A percentile compares a stretch with the other conserved stretches of the same genome.
Evolutionary conservation across 2,329 filamentous ascomycete species (phyloP).

Genomic region (Fusarium equiseti): DNA sequence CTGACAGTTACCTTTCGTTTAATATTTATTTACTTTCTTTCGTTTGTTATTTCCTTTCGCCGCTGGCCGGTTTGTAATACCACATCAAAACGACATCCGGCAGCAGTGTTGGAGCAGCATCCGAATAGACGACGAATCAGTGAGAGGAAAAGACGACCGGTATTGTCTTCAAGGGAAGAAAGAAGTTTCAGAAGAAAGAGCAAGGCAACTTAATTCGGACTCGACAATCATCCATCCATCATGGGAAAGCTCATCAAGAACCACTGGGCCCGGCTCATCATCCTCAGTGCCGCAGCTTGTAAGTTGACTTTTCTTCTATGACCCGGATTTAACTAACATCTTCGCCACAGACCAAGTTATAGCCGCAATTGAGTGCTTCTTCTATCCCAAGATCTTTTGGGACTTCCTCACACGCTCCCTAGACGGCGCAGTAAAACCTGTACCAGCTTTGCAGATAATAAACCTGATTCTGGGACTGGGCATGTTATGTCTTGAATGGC

Average conservation of each 20-base stretch:
- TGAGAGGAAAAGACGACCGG: conserved; percentile 18
- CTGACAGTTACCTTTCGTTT: conserved; percentile 34
- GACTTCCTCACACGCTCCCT: conserved; percentile 94
- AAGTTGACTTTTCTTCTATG: conserved; percentile 48
- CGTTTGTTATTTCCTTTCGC: conserved; percentile 16
- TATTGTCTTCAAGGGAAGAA: conserved; percentile 16
- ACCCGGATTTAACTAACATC: conserved; percentile 44
- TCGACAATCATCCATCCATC: conserved; percentile 40
- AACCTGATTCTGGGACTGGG: conserved; percentile 86
- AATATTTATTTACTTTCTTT: conserved; percentile 23
- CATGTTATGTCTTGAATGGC: conserved; percentile 92
- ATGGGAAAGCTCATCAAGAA: conserved; percentile 99
- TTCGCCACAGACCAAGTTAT: conserved; percentile 81
- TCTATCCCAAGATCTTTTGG: conserved; percentile 99
- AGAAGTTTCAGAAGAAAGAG: conserved; percentile 4
- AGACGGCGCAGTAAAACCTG: conserved; percentile 84
- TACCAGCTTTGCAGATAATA: conserved; percentile 90
- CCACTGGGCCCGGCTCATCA: conserved; percentile 95
- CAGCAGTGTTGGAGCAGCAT: conserved; percentile 27
- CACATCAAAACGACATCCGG: conserved; percentile 16
- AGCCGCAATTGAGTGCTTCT: conserved; percentile 86
- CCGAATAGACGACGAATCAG: conserved; percentile 21
- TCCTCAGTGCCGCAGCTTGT: conserved; percentile 86
- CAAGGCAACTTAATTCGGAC: conserved; percentile 29
- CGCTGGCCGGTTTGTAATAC: conserved; percentile 42